phyloP scores from a whole-genome alignment of 2,329 filamentous ascomycete genomes.

The Kalmusia sp. region DNA sequence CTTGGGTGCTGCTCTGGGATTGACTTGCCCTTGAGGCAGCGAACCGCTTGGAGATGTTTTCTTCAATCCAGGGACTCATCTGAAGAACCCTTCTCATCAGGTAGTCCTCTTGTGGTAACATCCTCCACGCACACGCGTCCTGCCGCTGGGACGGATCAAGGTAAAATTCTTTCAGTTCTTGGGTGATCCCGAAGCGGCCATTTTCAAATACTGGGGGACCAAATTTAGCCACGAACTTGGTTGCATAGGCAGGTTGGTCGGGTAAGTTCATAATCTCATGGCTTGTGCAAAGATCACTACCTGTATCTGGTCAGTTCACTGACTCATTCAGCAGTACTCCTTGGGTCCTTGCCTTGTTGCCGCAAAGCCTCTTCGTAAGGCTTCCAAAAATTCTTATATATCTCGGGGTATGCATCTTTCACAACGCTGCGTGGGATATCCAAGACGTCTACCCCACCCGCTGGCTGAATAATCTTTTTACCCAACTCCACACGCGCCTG shows the following conservation, averaged over 20 bases:
- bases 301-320: neutral
- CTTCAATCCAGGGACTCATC: slow-evolving; percentile 10
- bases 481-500: neutral
- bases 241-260: slow-evolving; percentile 7
- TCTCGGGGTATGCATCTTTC: neutral
- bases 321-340: neutral
- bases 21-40: neutral
- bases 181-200: slow-evolving; percentile 13
- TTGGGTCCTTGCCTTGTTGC: neutral
- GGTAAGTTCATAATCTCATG: slow-evolving; percentile 16
- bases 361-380: neutral
- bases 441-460: neutral
- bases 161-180: slow-evolving; percentile 10
- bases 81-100: slow-evolving; percentile 1
- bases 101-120: slow-evolving; percentile 1
- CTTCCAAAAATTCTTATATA: neutral
- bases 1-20: neutral
- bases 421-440: neutral
- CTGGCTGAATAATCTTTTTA: neutral
- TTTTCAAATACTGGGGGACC: slow-evolving; percentile 6
- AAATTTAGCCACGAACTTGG: slow-evolving; percentile 3
- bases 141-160: neutral
- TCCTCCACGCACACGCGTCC: slow-evolving; percentile 13
- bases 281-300: slow-evolving; percentile 12
- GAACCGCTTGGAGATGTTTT: slow-evolving; percentile 6